Base-by-base conservation (phyloP, 106 monocot species). In the Iris macrosiphon region DNA sequence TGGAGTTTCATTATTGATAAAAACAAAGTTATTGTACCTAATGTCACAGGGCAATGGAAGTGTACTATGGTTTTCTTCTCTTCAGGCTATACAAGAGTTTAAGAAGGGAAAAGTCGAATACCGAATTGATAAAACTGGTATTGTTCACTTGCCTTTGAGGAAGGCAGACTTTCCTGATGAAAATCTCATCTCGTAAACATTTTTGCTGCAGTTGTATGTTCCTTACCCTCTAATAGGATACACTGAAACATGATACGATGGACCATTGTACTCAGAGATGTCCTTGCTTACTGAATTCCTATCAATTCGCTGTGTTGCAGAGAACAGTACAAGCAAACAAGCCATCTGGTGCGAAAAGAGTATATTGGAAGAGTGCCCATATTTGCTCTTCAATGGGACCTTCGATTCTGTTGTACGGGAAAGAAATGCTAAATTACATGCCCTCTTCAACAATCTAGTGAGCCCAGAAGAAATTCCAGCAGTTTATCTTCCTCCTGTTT, bases 331-430 rank as follows among this genome's bases (percentile, higher is more conserved):
- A 90, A 68, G 26, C 75, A 55, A 98, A 98, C 79, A 98, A 98
- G 60, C 96, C 96, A n/a, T 64, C 89, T 15, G 96, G 96, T 39
- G 96, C 89, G 0, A 98, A 90, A 75, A 83, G 86, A 59, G 75
- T 90, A n/a, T 98, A 98, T 49, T 98, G 96, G 96, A 98, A 78
- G 44, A 98, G 86, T 29, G 83, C 86, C 0, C 81, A 90, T 62
- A 72, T 98, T 52, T 98, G 96, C 69, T 90, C 96, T 21, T 90
- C 96, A 20, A 98, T 98, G 96, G 86, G 96, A 4, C 96, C 96
- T 70, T 98, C 96, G 16, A 53, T 98, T 31, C 61, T 65, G 56
- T 65, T 98, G 14, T 90, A 98, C 43, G 72, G 80, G 35, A 90
- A 45, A 61, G 86, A 87, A 55, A 87, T 98, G 90, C 76, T 98